A percentile compares a stretch with the other conserved stretches of the same genome.
These are phyloP conservation scores for Cryphonectria radicalis DNA, from an alignment of 2,329 filamentous ascomycete genomes.

Conservation along the genomic window DNA sequence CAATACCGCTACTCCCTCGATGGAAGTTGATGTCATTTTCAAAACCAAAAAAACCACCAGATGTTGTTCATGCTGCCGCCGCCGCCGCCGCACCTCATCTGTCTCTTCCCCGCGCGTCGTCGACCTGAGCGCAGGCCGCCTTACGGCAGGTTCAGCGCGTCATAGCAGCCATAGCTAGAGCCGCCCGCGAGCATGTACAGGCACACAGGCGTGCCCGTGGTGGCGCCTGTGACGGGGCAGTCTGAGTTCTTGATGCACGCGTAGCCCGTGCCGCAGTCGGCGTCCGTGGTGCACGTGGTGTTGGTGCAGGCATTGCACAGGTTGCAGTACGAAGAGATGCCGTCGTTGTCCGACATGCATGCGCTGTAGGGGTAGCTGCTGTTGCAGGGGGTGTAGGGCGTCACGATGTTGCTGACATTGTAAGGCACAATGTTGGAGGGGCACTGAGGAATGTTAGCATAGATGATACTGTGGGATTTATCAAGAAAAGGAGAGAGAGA, in stretches of 20 bases:
- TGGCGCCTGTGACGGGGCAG: conserved; percentile 18
- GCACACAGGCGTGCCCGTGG: conserved; percentile 23
- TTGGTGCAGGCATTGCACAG: conserved; percentile 20
- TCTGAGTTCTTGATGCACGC: conserved; percentile 28
- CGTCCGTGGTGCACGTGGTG: conserved; percentile 22
- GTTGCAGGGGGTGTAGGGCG: conserved; percentile 27
- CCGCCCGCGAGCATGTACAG: conserved; percentile 28
- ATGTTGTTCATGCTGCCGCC: background rate
- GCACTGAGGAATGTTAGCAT: conserved; percentile 17
- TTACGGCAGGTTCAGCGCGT: background rate
- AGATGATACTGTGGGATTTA: background rate
- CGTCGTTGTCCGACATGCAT: conserved; percentile 26
- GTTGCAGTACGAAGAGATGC: conserved; percentile 25
- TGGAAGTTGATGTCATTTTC: background rate
- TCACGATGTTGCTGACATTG: conserved; percentile 20
- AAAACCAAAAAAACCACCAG: background rate
- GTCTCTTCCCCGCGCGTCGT: background rate
- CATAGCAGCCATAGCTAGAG: conserved; percentile 19
- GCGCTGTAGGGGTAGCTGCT: conserved; percentile 18
- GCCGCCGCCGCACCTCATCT: background rate
- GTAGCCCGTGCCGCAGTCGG: conserved; percentile 22
- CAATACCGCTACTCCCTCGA: background rate
- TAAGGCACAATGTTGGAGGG: conserved; percentile 26
- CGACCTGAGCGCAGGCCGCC: too few relatives aligned
- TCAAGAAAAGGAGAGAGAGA: background rate